These are phyloP conservation scores for Kewa caespitosa DNA, from an alignment of 179 eudicot species.

Conservation along the genomic window DNA sequence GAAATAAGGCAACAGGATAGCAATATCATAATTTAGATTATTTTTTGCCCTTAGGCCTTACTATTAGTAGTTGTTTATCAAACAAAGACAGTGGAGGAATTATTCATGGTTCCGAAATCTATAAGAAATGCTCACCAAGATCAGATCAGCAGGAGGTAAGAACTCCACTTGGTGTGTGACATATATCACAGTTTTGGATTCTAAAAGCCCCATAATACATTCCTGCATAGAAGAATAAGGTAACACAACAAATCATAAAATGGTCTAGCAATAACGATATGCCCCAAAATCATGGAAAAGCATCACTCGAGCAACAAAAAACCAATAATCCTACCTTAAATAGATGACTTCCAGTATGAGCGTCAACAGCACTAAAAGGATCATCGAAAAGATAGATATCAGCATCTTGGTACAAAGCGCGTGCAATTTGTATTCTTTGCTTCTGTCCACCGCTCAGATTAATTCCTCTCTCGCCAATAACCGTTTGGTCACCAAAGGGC, in stretches of 20 bases:
- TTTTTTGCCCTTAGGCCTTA: no score
- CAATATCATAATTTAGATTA: no score
- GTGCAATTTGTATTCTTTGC: conserved; percentile 75
- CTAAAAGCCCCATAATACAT: conserved; percentile 63
- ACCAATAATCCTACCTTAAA: conserved; percentile 54
- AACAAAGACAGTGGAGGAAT: background rate
- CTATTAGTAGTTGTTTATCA: no score
- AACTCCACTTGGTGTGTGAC: conserved; percentile 95
- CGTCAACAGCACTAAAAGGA: conserved; percentile 86
- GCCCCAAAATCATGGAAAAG: no score
- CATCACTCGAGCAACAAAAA: background rate
- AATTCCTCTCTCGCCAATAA: conserved; percentile 73
- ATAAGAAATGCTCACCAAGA: conserved; percentile 67
- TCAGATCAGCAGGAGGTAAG: conserved; percentile 75
- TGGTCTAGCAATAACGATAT: background rate
- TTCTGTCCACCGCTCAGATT: conserved; percentile 83
- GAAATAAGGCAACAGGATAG: no score
- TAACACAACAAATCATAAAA: background rate
- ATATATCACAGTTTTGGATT: conserved; percentile 74
- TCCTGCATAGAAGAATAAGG: conserved; percentile 43
- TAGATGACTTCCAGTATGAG: conserved; percentile 78
- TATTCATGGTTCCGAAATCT: no score
- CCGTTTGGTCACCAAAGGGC: conserved; percentile 63
- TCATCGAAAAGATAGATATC: conserved; percentile 78
- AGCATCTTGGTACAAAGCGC: conserved; percentile 73